Conservation (phyloP, 1,284 basidiomycete species). For the Hypsizygus ulmarius region DNA sequence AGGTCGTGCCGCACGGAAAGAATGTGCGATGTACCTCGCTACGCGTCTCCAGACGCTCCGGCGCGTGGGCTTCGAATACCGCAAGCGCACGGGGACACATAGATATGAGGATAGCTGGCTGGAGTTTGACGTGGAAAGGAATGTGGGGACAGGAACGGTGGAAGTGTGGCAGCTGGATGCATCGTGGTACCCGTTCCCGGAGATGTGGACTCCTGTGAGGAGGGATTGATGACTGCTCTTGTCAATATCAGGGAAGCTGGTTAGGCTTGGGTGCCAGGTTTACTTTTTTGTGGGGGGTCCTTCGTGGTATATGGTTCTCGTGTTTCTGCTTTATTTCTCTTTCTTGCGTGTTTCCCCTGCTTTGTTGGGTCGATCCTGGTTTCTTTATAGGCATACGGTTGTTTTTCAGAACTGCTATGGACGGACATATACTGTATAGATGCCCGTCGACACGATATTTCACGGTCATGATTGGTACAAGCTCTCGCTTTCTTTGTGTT, state of each 20-base stretch:
- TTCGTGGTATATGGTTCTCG: no score
- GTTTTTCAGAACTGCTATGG: no score
- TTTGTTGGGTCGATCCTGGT: no score
- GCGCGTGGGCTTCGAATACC: slow-evolving; percentile 36
- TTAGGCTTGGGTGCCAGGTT: no score
- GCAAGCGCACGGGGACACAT: slow-evolving; percentile 34
- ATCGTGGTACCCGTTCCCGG: slow-evolving; percentile 31
- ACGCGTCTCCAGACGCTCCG: slow-evolving; percentile 25
- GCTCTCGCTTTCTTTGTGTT: no score
- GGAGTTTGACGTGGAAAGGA: slow-evolving; percentile 32
- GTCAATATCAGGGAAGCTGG: no score
- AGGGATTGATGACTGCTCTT: not conserved
- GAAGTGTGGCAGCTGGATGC: slow-evolving; percentile 23
- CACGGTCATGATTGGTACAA: no score
- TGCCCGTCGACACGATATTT: no score
- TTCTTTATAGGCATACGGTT: no score
- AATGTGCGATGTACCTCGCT: slow-evolving; percentile 33
- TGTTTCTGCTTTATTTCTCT: not conserved
- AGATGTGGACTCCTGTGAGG: slow-evolving; percentile 26
- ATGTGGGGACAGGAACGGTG: slow-evolving; percentile 9
- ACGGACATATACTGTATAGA: no score
- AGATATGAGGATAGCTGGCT: slow-evolving; percentile 39
- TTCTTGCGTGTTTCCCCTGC: no score
- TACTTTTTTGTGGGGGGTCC: no score
- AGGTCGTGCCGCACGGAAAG: slow-evolving; percentile 26